Evolutionary conservation across 1,284 basidiomycete genomes (phyloP).

Genomic region (Irpex lacteus): DNA sequence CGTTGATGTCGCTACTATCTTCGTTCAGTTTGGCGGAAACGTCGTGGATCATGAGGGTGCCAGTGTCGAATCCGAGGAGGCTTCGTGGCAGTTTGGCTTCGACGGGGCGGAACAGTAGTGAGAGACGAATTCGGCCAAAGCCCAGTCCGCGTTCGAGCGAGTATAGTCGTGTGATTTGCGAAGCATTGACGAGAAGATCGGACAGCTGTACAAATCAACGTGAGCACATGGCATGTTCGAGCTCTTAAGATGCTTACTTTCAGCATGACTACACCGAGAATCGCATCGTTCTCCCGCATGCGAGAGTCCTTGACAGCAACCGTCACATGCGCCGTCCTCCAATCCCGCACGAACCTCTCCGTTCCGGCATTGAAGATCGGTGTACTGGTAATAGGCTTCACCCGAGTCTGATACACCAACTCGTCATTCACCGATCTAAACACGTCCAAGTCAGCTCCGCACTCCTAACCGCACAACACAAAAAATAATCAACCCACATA

Average conservation of each 20-base stretch:
- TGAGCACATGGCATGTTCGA: background rate
- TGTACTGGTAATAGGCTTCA: conserved; percentile 53
- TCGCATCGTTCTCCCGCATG: conserved; percentile 59
- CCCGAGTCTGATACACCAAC: conserved; percentile 42
- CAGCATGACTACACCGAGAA: conserved; percentile 58
- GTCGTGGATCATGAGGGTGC: conserved; percentile 50
- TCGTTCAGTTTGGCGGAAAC: conserved; percentile 28
- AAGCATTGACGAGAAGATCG: conserved; percentile 38
- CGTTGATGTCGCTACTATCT: conserved; percentile 13
- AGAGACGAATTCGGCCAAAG: conserved; percentile 46
- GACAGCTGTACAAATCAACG: conserved; percentile 26
- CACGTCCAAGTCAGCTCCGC: background rate
- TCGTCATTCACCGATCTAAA: conserved; percentile 56
- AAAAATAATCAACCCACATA: conserved; percentile 29
- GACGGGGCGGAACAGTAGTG: conserved; percentile 53
- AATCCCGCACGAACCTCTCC: conserved; percentile 64
- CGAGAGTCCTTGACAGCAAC: conserved; percentile 58
- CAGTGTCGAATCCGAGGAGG: conserved; percentile 65
- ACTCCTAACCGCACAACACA: background rate
- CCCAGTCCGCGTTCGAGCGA: conserved; percentile 54
- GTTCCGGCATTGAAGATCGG: conserved; percentile 68
- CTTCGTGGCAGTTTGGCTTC: conserved; percentile 53
- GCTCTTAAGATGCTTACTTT: conserved; percentile 22
- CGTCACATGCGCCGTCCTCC: conserved; percentile 54
- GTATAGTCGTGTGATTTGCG: conserved; percentile 46